Conservation (phyloP, 345 rosid genomes). For the Bruguiera gymnorhiza region DNA sequence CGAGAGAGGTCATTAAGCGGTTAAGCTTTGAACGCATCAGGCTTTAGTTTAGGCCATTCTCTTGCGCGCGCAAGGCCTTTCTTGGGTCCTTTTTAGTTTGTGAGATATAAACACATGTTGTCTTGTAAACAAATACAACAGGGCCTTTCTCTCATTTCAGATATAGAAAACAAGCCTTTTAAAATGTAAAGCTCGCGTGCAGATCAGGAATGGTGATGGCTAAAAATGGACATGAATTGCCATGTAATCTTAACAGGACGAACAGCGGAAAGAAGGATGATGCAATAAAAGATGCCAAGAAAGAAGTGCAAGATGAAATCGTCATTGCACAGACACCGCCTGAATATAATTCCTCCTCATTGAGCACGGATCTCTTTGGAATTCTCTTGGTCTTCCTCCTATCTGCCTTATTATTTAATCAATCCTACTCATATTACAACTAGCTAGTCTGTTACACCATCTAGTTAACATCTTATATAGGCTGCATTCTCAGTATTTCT, state of each 20-base stretch:
- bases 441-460: neutral
- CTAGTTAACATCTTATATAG: neutral
- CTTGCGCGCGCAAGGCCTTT: too few species aligned
- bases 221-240: slow-evolving; percentile 1
- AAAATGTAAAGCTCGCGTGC: slow-evolving; percentile 11
- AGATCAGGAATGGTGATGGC: slow-evolving; percentile 6
- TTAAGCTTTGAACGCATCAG: slow-evolving; percentile 32
- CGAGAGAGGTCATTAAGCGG: slow-evolving; percentile 27
- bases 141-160: too few species aligned
- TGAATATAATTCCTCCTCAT: slow-evolving; percentile 8
- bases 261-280: neutral
- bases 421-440: neutral
- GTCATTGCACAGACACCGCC: slow-evolving; percentile 9
- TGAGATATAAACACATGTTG: too few species aligned
- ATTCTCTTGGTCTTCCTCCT: slow-evolving; percentile 36
- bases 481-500: neutral
- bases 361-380: slow-evolving; percentile 28
- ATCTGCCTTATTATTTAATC: slow-evolving; percentile 17
- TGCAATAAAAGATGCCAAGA: neutral
- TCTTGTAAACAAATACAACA: too few species aligned
- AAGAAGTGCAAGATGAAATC: slow-evolving; percentile 4
- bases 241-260: slow-evolving; percentile 1
- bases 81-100: too few species aligned
- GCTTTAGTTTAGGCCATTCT: slow-evolving; percentile 10
- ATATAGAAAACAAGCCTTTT: too few species aligned